phyloP scores from a whole-genome alignment of 768 basidiomycete species.

The Lepiota venenata region DNA sequence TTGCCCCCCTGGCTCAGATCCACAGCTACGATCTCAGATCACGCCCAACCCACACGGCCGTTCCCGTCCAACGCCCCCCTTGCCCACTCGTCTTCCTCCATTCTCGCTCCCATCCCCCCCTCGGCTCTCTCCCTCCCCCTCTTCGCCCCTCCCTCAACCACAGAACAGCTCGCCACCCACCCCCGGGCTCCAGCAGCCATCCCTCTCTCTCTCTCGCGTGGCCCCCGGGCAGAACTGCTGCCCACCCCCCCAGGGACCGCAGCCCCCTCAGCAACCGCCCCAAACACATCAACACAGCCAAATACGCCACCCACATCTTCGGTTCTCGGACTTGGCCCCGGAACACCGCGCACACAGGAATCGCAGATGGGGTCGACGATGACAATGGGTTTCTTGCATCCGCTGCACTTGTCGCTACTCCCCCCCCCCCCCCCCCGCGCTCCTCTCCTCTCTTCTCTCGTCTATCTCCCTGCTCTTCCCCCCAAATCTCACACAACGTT shows the following conservation, averaged over 20 bases:
- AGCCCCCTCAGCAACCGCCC: conserved; percentile 1
- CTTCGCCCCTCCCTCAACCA: not conserved
- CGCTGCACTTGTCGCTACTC: not conserved
- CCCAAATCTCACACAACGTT: not conserved
- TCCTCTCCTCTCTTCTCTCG: not conserved
- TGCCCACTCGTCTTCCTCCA: conserved; percentile 4
- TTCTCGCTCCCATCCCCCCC: not conserved
- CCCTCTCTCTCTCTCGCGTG: not conserved
- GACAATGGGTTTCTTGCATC: not conserved
- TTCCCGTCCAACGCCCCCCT: not conserved
- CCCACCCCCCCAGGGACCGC: not conserved
- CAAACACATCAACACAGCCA: conserved; percentile 9
- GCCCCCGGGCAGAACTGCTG: not conserved
- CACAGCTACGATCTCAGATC: not conserved
- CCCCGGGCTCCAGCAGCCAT: not conserved
- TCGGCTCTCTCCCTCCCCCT: not conserved
- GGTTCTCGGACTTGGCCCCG: conserved; percentile 12
- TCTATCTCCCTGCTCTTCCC: not conserved
- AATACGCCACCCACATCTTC: conserved; percentile 12
- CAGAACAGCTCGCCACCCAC: not conserved
- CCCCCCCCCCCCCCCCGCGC: not conserved
- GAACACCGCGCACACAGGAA: conserved; percentile 10
- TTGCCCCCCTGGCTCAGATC: not conserved
- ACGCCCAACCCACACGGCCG: not conserved
- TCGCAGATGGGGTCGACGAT: conserved; percentile 7